These are phyloP conservation scores for Termitomyces sp. DNA, from an alignment of 768 basidiomycete species.

Conservation along the genomic window DNA sequence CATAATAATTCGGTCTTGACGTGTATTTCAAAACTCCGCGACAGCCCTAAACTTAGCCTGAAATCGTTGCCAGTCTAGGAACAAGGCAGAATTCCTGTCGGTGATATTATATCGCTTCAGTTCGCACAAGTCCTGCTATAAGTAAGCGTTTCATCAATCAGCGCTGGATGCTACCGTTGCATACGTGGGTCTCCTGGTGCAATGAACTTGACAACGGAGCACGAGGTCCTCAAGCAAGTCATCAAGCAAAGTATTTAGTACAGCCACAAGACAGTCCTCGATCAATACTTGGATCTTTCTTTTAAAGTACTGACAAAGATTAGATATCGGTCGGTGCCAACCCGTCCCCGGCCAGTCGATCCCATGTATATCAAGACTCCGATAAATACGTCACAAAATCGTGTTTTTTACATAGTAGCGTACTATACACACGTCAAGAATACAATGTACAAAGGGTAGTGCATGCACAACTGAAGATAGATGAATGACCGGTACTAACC, in stretches of 20 bases:
- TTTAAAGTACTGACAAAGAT: neutral
- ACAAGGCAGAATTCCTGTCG: neutral
- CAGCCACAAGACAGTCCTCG: neutral
- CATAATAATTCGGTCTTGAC: conserved; percentile 2
- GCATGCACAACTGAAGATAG: neutral
- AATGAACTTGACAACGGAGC: neutral
- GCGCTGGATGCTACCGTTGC: neutral
- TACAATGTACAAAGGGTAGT: neutral
- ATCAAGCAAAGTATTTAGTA: too few relatives aligned
- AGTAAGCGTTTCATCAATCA: neutral
- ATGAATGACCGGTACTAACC: neutral
- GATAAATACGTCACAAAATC: neutral
- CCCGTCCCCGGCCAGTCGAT: neutral
- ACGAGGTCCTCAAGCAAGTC: neutral
- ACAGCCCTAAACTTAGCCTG: neutral
- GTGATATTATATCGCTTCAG: neutral
- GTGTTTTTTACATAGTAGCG: neutral
- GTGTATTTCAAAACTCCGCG: neutral
- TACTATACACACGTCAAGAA: neutral
- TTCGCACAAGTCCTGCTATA: neutral
- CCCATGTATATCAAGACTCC: too few relatives aligned
- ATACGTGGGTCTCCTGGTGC: neutral
- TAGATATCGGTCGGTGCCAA: neutral
- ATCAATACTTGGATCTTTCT: neutral
- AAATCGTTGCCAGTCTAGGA: neutral